phyloP scores from a whole-genome alignment of 2,329 filamentous ascomycete species.

The Aureobasidium sp. region DNA sequence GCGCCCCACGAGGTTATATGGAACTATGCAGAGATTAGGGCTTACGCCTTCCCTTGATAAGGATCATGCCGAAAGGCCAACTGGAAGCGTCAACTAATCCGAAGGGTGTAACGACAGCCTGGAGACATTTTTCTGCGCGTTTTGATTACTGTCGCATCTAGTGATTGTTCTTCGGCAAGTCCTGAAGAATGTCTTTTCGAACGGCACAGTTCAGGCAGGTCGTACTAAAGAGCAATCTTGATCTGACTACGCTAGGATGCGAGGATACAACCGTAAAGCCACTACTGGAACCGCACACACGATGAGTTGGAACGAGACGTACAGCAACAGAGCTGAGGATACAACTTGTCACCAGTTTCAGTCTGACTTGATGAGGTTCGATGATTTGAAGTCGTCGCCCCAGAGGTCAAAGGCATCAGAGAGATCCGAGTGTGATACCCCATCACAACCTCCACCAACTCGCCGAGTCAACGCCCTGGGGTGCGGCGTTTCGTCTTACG shows the following conservation, averaged over 20 bases:
- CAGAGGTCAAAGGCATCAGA: not conserved
- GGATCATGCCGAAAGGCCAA: not conserved
- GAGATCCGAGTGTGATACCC: slow-evolving; percentile 5
- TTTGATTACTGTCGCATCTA: not conserved
- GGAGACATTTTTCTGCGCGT: not conserved
- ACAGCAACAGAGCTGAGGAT: not conserved
- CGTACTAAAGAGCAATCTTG: not conserved
- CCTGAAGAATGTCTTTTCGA: not conserved
- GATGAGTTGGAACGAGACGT: not conserved
- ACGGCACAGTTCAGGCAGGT: not conserved
- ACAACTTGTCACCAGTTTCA: not conserved
- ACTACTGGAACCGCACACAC: not conserved
- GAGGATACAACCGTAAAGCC: not conserved
- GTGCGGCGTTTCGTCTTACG: not conserved
- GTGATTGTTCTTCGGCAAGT: not conserved
- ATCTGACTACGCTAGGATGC: not conserved
- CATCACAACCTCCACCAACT: not conserved
- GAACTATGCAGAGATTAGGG: not conserved
- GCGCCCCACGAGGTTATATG: not conserved
- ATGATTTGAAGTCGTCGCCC: not conserved
- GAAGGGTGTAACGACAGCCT: not conserved
- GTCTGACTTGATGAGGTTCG: not conserved
- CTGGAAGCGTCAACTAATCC: not conserved
- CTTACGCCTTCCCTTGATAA: not conserved
- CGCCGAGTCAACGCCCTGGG: not conserved